Evolutionary conservation across 441 rosid species (phyloP), one percentile per base, ranked within the genome.

Genomic region (Populus hybrid): DNA sequence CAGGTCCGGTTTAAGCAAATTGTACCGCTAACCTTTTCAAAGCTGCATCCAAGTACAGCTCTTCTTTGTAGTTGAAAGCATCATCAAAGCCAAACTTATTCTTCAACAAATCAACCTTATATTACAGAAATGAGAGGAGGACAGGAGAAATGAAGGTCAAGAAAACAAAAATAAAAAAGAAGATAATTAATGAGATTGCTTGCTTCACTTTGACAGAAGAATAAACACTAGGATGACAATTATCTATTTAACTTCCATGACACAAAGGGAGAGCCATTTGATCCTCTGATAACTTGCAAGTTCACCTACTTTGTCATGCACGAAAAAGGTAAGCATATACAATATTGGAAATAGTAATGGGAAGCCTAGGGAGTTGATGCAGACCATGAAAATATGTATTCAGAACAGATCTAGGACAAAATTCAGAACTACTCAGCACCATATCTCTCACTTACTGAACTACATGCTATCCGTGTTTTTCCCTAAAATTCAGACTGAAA

Each of bases 101-200:
- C 84, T 90, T 90, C 57, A 94, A 73, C 46, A 94, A 79, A 73
- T 92, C 89, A 67, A 93, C 97, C 97, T 91, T 28, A 26, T 16
- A 16, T 36, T 14, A 5, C 16, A 4, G 21, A 59, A 68, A n/a
- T 7, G 11, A 68, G 59, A 50, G 26, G 26, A 26, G n/a, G 20
- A 50, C 1, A 50, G 8, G n/a, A 50, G 20, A 50, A 0, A 1
- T 18, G 0, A 50, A 50, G 59, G 59, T 5, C 59, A 50, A 16
- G 59, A 14, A 50, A 50, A 50, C n/a, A 50, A 50, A 14, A 50
- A 50, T 1, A 71, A 24, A 70, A 9, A 26, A 26, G 14, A 38
- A 34, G 26, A 20, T 32, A 14, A 46, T 69, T 53, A 23, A 50
- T 24, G 24, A 69, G 59, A 69, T 4, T 14, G 69, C 57, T 50